phyloP scores from a whole-genome alignment of 441 rosid genomes.

The Breynia disticha region DNA sequence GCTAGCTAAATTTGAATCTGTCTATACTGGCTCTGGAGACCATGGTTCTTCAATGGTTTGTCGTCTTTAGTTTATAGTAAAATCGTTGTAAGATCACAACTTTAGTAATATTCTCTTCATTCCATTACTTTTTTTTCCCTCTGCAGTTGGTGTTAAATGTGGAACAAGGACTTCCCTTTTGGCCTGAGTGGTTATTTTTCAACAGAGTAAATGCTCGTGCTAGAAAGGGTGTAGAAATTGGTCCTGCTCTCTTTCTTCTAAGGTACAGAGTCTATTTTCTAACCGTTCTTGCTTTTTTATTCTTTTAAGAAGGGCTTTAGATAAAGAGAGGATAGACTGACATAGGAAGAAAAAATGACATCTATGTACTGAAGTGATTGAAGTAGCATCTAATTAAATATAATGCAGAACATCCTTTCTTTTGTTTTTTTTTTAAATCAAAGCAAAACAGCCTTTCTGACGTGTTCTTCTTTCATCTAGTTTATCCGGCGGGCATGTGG shows the following conservation, averaged over 20 bases:
- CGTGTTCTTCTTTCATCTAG: constrained; percentile 26
- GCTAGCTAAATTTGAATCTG: constrained; percentile 72
- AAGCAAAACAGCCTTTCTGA: constrained; percentile 15
- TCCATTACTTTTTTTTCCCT: constrained; percentile 5
- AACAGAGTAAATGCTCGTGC: constrained; percentile 80
- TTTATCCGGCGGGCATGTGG: constrained; percentile 80
- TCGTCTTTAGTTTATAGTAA: constrained; percentile 10
- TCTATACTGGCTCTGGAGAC: constrained; percentile 84
- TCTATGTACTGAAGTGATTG: too few species aligned
- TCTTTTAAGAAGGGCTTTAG: too few species aligned
- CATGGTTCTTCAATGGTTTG: constrained; percentile 86
- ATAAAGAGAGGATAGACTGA: too few species aligned
- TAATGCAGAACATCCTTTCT: too few species aligned
- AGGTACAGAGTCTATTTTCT: constrained; percentile 29
- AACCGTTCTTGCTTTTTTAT: too few species aligned
- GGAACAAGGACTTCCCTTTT: constrained; percentile 88
- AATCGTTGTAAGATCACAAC: background rate
- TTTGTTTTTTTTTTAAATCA: too few species aligned
- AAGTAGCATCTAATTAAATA: too few species aligned
- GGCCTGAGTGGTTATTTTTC: constrained; percentile 79
- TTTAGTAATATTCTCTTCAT: constrained; percentile 1
- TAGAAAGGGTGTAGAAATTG: constrained; percentile 65
- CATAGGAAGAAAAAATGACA: too few species aligned
- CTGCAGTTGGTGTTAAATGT: constrained; percentile 70
- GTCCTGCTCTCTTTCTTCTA: constrained; percentile 62